A percentile compares a stretch with the other conserved stretches of the same genome.
phyloP scores from a whole-genome alignment of 73 alveolate species.

The Stentor coeruleus region DNA sequence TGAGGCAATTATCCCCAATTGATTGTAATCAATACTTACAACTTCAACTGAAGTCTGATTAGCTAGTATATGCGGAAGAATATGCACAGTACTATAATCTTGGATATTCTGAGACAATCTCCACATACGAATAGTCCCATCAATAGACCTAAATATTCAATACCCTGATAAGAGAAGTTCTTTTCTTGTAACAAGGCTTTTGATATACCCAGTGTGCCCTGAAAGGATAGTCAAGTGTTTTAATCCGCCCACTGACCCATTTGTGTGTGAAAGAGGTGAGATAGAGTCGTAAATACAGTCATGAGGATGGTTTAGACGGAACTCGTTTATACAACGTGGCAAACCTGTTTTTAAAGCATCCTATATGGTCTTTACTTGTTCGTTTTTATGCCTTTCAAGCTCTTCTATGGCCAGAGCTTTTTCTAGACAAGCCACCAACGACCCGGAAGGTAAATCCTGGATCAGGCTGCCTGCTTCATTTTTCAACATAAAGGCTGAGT shows the following conservation, averaged over 20 bases:
- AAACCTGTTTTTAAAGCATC: not conserved
- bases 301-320: not conserved
- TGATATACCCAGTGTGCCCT: not conserved
- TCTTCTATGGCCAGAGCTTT: not conserved
- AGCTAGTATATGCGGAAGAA: not conserved
- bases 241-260: not conserved
- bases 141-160: not conserved
- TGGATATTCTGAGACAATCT: not conserved
- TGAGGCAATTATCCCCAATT: not conserved
- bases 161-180: not conserved
- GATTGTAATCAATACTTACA: not conserved
- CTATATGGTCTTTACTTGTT: not conserved
- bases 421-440: not conserved
- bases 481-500: slow-evolving; percentile 9
- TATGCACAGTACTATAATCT: too few species aligned
- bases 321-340: not conserved
- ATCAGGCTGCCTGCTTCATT: not conserved
- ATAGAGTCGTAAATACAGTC: not conserved
- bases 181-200: not conserved
- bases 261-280: not conserved
- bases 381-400: not conserved
- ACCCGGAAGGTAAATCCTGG: not conserved
- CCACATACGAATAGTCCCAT: not conserved
- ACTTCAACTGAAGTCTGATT: not conserved
- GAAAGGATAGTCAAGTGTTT: not conserved